Percentiles rank a stretch among this genome's conserved stretches.
Evolutionary conservation across 768 basidiomycete species (phyloP).

Genomic region (Lactarius vividus): DNA sequence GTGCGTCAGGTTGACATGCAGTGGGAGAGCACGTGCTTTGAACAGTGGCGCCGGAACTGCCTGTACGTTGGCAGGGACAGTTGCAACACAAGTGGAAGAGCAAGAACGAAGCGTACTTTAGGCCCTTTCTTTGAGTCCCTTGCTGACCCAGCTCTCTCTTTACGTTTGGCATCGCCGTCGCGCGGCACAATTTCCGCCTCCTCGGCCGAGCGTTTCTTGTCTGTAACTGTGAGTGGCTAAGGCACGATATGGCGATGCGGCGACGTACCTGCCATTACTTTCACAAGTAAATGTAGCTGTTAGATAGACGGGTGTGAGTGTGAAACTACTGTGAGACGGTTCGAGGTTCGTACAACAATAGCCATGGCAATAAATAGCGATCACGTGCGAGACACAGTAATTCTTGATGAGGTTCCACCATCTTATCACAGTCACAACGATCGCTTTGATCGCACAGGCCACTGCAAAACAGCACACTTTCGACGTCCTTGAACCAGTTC

Average conservation of each 20-base stretch:
- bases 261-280: constrained; percentile 9
- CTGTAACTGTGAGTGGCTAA: background rate
- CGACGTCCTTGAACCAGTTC: too few species aligned
- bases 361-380: background rate
- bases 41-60: constrained; percentile 43
- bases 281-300: background rate
- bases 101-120: constrained; percentile 10
- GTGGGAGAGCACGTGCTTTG: constrained; percentile 62
- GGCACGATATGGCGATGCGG: background rate
- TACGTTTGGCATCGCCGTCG: constrained; percentile 6
- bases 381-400: background rate
- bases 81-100: background rate
- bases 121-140: constrained; percentile 15
- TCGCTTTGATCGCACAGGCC: too few species aligned
- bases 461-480: too few species aligned
- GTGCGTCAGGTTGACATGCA: constrained; percentile 67
- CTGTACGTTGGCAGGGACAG: background rate
- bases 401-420: too few species aligned
- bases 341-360: constrained; percentile 1
- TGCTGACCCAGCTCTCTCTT: background rate
- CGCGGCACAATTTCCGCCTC: constrained; percentile 17
- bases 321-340: background rate
- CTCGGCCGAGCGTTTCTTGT: constrained; percentile 19
- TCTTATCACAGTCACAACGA: too few species aligned
- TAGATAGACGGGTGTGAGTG: too few species aligned